Evolutionary conservation across 441 rosid species (phyloP), one percentile per base, ranked within the genome.

Genomic region (Pelargonium myrrhifolium): DNA sequence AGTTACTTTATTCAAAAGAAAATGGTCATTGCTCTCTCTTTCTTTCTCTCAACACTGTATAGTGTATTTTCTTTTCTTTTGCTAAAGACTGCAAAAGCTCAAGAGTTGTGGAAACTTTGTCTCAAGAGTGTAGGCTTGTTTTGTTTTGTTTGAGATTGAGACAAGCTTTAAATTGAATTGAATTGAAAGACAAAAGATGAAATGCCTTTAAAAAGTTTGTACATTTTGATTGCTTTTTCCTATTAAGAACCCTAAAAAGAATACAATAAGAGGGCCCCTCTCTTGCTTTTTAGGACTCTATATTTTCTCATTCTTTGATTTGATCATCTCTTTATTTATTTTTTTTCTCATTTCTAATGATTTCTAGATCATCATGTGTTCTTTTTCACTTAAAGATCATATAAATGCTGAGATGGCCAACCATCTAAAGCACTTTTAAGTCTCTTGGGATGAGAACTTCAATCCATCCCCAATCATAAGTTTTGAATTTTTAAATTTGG

Each of bases 171-270:
- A n/a, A n/a, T 53, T 53, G 55, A 21, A 53, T 53, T 20, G 59
- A 53, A 53, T 15, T 70, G 62, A 71, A 70, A 74, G 75, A 75
- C 21, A 75, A 80, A 71, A 69, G 71, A 24, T 21, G 67, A 26
- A 62, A 72, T 74, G 74, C 80, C 81, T 75, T 73, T 68, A 75
- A 74, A 81, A 81, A 85, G 80, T 43, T 67, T 62, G 67, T 37
- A 62, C 73, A 77, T 76, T 77, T 84, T 84, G 83, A 82, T 73
- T 75, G 74, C 87, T 80, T 83, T 79, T 71, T 68, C 35, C 71
- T 75, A n/a, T 65, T 69, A 79, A 72, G 77, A 75, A 62, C 78
- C 80, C 84, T 86, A 56, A 79, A 86, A 86, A 84, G 88, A 75
- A 77, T 77, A 81, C 76, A 78, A 65, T 20, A 65, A 81, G 74